These are phyloP conservation scores for Immersiella caudata DNA, from an alignment of 495 filamentous ascomycete genomes.

Conservation along the genomic window DNA sequence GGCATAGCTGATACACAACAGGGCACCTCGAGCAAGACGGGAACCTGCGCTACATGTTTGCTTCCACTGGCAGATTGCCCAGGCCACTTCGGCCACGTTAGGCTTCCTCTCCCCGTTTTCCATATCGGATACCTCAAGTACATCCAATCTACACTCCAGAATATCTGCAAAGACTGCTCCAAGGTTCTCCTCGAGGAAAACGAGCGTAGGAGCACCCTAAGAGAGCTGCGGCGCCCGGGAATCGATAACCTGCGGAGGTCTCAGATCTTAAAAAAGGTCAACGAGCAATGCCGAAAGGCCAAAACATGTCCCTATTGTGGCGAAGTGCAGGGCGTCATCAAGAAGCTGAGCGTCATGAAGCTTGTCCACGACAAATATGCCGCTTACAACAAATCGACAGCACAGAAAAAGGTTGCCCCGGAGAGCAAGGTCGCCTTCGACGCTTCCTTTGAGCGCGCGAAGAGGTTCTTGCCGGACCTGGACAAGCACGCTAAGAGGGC, in stretches of 20 bases:
- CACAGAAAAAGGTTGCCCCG: constrained; percentile 79
- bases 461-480: constrained; percentile 72
- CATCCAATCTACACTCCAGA: constrained; percentile 83
- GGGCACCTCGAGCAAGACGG: constrained; percentile 80
- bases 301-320: constrained; percentile 75
- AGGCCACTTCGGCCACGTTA: constrained; percentile 92
- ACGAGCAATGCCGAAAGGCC: constrained; percentile 83
- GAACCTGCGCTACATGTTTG: constrained; percentile 78
- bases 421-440: constrained; percentile 80
- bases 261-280: constrained; percentile 81
- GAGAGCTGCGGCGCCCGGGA: constrained; percentile 74
- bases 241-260: constrained; percentile 83
- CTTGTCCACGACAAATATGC: constrained; percentile 92
- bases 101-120: constrained; percentile 85
- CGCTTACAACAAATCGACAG: constrained; percentile 80
- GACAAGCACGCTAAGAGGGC: constrained; percentile 89
- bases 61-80: constrained; percentile 77
- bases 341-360: constrained; percentile 84
- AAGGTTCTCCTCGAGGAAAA: constrained; percentile 76
- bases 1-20: constrained; percentile 49
- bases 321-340: constrained; percentile 82
- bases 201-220: constrained; percentile 71
- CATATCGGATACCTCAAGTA: constrained; percentile 95
- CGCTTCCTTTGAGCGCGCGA: constrained; percentile 76
- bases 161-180: constrained; percentile 89